Percentiles rank a stretch among this genome's conserved stretches.
Evolutionary conservation across 176 grass and related monocot species (phyloP).

Genomic region (Hordeum vulgare): DNA sequence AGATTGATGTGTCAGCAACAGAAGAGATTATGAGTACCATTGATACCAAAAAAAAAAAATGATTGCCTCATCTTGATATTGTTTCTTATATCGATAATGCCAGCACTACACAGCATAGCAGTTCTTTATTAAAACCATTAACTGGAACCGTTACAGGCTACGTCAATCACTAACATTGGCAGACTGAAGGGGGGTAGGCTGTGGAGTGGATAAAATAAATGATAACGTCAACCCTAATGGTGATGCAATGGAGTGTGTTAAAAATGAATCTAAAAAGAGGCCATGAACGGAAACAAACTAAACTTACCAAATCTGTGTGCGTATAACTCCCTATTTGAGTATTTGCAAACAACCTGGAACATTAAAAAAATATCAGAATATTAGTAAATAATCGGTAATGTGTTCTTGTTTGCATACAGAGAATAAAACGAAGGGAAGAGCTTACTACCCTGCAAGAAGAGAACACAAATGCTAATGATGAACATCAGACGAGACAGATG

Average conservation of each 20-base stretch:
- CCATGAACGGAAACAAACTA: neutral
- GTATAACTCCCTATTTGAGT: conserved; percentile 51
- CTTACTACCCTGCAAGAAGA: neutral
- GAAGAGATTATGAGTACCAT: neutral
- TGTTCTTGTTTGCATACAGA: neutral
- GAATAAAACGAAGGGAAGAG: neutral
- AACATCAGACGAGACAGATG: neutral
- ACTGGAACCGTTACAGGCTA: neutral
- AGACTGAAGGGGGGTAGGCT: neutral
- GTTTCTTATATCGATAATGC: neutral
- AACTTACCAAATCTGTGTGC: conserved; percentile 62
- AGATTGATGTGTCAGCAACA: conserved; percentile 22
- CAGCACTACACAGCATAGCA: neutral
- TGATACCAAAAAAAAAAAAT: neutral
- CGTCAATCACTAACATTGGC: neutral
- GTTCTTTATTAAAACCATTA: conserved; percentile 2
- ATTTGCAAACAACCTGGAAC: conserved; percentile 59
- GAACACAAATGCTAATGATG: neutral
- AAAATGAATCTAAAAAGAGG: neutral
- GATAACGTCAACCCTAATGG: neutral
- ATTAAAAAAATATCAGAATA: conserved; percentile 22
- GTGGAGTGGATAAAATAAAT: neutral
- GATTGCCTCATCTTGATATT: neutral
- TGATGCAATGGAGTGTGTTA: neutral
- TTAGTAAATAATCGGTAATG: neutral